Base-by-base conservation (phyloP, 2,329 filamentous ascomycete species). In the Penicillium crustosum region DNA sequence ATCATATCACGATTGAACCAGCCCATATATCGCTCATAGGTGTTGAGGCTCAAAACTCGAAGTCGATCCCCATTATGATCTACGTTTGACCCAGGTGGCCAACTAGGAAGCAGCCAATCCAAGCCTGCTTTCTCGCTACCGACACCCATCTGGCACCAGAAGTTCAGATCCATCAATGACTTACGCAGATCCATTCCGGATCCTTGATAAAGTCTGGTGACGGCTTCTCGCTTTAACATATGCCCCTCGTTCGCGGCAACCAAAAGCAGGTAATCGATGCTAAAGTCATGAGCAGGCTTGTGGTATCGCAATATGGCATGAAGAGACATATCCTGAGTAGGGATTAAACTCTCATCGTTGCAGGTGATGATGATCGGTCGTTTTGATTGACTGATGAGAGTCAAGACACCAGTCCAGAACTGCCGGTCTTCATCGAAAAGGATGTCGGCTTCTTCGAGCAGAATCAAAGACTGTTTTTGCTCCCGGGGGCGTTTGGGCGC, bases 71-170 rank as follows among this genome's bases (percentile, higher is more conserved):
- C 88, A 44, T 87, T 73, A 52, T 83, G 79, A 66, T 93, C 87
- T 3, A 87, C 68, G 67, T 93, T 89, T 25, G 81, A 81, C 0
- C 89, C 89, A 44, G 82, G 83, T 9, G 90, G 89, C 86, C 88
- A 93, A 56, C 88, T 83, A 48, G 88, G 85, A 65, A 89, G 87
- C 66, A 96, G 90, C 93, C 95, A 99, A 67, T 93, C 90, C 44
- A 96, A 83, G 0, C 94, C 93, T 21, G 90, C 89, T 65, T 89
- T 89, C n/a, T 86, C 81, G 70, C 96, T 94, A 6, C 94, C 95
- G 10, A 99, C 86, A 0, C 89, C 91, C 75, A 97, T 92, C 72
- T 99, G 94, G 72, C 95, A 99, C 93, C 93, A 99, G 71, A 95
- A 94, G 71, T 96, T 88, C 29, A 99, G 82, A 60, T 97, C 92